phyloP scores from a whole-genome alignment of 805 yeast genomes.

The Zygoascus bituminiphila region DNA sequence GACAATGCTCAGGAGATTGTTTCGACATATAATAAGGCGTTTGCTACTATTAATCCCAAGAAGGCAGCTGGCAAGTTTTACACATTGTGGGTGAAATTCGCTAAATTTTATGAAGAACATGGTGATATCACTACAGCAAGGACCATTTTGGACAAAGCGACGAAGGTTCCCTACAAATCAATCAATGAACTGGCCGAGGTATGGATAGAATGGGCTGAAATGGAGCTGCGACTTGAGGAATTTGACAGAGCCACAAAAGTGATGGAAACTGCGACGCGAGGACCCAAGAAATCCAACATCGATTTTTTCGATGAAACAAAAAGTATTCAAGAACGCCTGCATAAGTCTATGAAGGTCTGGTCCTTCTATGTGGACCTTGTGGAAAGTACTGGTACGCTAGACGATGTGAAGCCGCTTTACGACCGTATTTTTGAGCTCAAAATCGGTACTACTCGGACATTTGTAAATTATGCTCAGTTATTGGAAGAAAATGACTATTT shows the following conservation, averaged over 20 bases:
- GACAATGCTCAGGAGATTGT: slow-evolving; percentile 37
- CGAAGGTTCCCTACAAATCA: slow-evolving; percentile 58
- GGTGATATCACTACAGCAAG: slow-evolving; percentile 51
- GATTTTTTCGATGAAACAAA: slow-evolving; percentile 35
- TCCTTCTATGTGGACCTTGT: slow-evolving; percentile 59
- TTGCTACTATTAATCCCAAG: slow-evolving; percentile 56
- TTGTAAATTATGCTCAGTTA: slow-evolving; percentile 59
- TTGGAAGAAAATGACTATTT: slow-evolving; percentile 40
- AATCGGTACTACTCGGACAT: slow-evolving; percentile 58
- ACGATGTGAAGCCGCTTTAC: slow-evolving; percentile 37
- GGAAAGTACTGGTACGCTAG: slow-evolving; percentile 31
- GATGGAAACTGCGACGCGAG: slow-evolving; percentile 35
- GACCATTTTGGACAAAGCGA: slow-evolving; percentile 52
- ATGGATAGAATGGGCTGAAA: slow-evolving; percentile 70
- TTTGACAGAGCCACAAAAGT: slow-evolving; percentile 38
- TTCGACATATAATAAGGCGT: slow-evolving; percentile 55
- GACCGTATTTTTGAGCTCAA: slow-evolving; percentile 49
- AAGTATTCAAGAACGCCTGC: slow-evolving; percentile 51
- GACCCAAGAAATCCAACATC: slow-evolving; percentile 30
- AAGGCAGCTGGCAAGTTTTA: slow-evolving; percentile 39
- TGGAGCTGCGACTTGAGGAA: slow-evolving; percentile 45
- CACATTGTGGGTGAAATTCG: slow-evolving; percentile 63
- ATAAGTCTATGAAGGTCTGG: slow-evolving; percentile 64
- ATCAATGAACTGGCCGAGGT: slow-evolving; percentile 59
- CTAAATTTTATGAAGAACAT: slow-evolving; percentile 50